These are phyloP conservation scores for Pichia sporocuriosa DNA, from an alignment of 805 yeast genomes.

Conservation along the genomic window DNA sequence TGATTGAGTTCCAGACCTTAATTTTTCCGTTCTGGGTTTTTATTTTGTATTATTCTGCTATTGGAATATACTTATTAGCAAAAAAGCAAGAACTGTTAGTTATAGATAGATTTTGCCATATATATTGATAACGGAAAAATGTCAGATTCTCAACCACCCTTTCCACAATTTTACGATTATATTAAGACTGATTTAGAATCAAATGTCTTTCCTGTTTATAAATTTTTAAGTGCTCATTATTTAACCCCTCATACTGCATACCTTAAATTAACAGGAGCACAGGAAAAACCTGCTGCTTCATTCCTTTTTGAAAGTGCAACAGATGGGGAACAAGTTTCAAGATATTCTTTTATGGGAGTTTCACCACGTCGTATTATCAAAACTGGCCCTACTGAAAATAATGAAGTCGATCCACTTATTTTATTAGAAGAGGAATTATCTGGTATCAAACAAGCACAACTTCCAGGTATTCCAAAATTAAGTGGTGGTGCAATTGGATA, in stretches of 20 bases:
- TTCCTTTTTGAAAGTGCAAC: slow-evolving; percentile 85
- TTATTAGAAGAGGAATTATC: slow-evolving; percentile 69
- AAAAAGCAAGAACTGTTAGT: too few relatives aligned
- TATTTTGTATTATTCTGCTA: too few relatives aligned
- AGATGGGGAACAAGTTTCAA: slow-evolving; percentile 81
- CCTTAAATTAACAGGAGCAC: slow-evolving; percentile 67
- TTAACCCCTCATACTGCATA: slow-evolving; percentile 89
- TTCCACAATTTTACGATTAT: slow-evolving; percentile 38
- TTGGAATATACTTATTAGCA: too few relatives aligned
- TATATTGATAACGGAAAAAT: background rate
- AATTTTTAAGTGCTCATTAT: slow-evolving; percentile 66
- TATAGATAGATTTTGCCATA: background rate
- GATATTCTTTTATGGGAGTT: slow-evolving; percentile 88
- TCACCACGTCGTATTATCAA: slow-evolving; percentile 74
- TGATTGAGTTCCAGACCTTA: too few relatives aligned
- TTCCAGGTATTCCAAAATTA: slow-evolving; percentile 76
- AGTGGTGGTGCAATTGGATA: slow-evolving; percentile 98
- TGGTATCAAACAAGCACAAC: slow-evolving; percentile 56
- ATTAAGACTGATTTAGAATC: slow-evolving; percentile 31
- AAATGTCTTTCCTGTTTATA: slow-evolving; percentile 77
- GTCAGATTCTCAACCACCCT: slow-evolving; percentile 38
- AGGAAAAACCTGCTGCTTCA: slow-evolving; percentile 49
- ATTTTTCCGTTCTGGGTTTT: too few relatives aligned
- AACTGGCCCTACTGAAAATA: slow-evolving; percentile 65
- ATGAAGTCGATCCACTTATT: slow-evolving; percentile 73